phyloP scores from a whole-genome alignment of 2,329 filamentous ascomycete species.

The Amphichorda felina region DNA sequence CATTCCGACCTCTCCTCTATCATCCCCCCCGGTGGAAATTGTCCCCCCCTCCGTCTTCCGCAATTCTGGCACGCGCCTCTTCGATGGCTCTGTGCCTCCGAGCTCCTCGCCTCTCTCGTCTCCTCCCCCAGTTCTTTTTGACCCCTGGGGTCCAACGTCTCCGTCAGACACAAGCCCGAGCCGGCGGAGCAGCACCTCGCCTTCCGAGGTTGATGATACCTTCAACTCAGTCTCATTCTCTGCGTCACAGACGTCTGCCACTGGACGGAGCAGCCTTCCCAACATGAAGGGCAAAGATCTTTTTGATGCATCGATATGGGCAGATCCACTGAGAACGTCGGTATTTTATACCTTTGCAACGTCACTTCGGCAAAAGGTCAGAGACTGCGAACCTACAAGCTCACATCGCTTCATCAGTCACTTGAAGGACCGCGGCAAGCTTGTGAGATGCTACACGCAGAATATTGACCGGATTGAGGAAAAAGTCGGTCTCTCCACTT shows the following conservation, averaged over 20 bases:
- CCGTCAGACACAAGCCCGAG: conserved; percentile 23
- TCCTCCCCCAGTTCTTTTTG: conserved; percentile 39
- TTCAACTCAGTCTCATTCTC: no score
- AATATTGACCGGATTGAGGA: conserved; percentile 67
- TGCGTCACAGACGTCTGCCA: conserved; percentile 24
- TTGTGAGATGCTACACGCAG: conserved; percentile 63
- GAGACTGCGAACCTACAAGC: conserved; percentile 48
- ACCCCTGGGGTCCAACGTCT: conserved; percentile 28
- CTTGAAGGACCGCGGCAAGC: conserved; percentile 52
- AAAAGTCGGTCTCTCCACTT: conserved; percentile 54
- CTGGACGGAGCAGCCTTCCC: conserved; percentile 27
- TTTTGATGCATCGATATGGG: conserved; percentile 61
- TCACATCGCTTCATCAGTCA: conserved; percentile 60
- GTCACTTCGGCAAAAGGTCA: conserved; percentile 51
- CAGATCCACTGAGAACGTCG: conserved; percentile 53
- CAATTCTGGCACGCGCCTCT: conserved; percentile 6
- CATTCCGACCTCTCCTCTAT: conserved; percentile 21
- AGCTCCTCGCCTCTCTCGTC: conserved; percentile 47
- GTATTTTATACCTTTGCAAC: conserved; percentile 65
- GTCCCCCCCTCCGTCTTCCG: conserved; percentile 10
- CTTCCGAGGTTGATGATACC: conserved; percentile 33
- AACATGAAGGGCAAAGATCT: conserved; percentile 61
- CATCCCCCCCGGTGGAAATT: conserved; percentile 18
- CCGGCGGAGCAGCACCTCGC: conserved; percentile 23
- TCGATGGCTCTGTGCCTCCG: conserved; percentile 4